A percentile compares a stretch with the other conserved stretches of the same genome.
These are phyloP conservation scores for Solanum chiquidenum DNA, from an alignment of 257 asterid genomes.

Conservation along the genomic window DNA sequence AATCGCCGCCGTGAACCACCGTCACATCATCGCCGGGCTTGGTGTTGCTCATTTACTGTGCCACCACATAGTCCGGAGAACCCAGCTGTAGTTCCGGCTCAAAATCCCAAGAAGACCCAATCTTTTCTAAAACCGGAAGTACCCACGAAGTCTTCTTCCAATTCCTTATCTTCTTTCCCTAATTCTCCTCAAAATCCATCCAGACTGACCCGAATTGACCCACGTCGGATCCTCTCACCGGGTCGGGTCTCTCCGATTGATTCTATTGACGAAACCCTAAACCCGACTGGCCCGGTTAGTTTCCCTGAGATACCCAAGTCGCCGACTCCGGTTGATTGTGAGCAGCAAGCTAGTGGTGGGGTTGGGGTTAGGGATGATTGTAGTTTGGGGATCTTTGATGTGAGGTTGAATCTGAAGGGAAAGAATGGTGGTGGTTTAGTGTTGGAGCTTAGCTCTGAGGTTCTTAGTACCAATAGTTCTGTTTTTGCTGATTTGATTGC, in stretches of 20 bases:
- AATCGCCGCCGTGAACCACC: slow-evolving; percentile 45
- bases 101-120: slow-evolving; percentile 33
- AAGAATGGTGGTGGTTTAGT: slow-evolving; percentile 60
- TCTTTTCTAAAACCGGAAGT: slow-evolving; percentile 12
- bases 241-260: slow-evolving; percentile 91
- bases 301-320: slow-evolving; percentile 17
- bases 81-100: not conserved
- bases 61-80: slow-evolving; percentile 81
- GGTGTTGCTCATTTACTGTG: slow-evolving; percentile 81
- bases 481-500: slow-evolving; percentile 63
- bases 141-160: slow-evolving; percentile 18
- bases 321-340: slow-evolving; percentile 22
- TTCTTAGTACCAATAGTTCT: slow-evolving; percentile 52
- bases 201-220: slow-evolving; percentile 9
- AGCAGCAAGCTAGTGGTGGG: not conserved
- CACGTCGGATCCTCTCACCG: slow-evolving; percentile 89
- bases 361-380: slow-evolving; percentile 21
- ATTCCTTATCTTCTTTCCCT: slow-evolving; percentile 22
- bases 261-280: slow-evolving; percentile 10
- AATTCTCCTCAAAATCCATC: slow-evolving; percentile 38
- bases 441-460: slow-evolving; percentile 69
- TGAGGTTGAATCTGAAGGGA: slow-evolving; percentile 74
- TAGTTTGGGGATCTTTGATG: slow-evolving; percentile 44
- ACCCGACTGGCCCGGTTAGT: not conserved
- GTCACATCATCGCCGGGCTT: slow-evolving; percentile 50